Base-by-base conservation (phyloP, 805 yeast genomes). In the Candida krabiensis region DNA sequence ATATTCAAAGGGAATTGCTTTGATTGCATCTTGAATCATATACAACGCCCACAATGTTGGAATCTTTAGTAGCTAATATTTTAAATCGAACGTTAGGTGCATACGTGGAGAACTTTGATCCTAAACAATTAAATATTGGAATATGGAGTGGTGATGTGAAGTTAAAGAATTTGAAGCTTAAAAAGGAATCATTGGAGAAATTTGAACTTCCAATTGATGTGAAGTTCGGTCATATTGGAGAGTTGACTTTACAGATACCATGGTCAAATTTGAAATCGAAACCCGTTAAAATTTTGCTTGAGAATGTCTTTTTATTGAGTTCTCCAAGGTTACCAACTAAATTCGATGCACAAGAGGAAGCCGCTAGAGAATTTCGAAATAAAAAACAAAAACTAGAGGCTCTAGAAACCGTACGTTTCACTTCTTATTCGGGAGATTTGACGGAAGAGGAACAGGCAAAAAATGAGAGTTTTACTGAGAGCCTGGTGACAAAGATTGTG, bases 71-170 rank as follows among this genome's bases (percentile, higher is more conserved):
- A 11, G 86, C 87, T 12, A 72, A 73, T 29, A 66, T 81, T 27
- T 67, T 81, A 43, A 81, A 81, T 56, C 57, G 83, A 47, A 71
- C 80, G 41, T 58, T 81, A 52, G 88, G 88, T 2, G 70, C 79
- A 21, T 88, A 89, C 60, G 89, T 91, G 33, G 96, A 95, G 64
- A 86, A 95, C 63, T 93, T 93, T 61, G 99, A 93, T 65, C 89
- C 98, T 13, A 86, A 86, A 50, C 96, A 93, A 56, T 68, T 93
- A 54, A 90, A 93, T 52, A 90, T 93, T 38, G 99, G 98, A 4
- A 89, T 93, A 23, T 90, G 98, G 96, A 79, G 89, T 53, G 99
- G 99, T 25, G 98, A 93, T 68, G 98, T 90, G 21, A 86, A 86
- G 58, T 69, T 93, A 38, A 74, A 73, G 45, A 81, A 90, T 58